Percentiles rank a stretch among this genome's conserved stretches.
Conservation (phyloP, 768 basidiomycete species). For the Pleurotus platypus region DNA sequence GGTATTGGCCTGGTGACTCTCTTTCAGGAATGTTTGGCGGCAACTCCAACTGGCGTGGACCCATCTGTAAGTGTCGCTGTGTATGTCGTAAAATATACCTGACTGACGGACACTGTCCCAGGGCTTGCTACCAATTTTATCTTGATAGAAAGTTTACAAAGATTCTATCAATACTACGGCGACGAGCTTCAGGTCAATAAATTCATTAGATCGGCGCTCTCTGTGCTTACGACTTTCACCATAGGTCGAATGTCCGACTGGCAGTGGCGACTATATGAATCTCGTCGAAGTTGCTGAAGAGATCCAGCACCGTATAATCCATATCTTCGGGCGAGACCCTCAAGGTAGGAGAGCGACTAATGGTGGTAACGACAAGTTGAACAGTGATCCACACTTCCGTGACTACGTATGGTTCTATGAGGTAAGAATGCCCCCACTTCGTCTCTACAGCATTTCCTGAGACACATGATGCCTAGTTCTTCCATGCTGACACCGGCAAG, state of each 20-base stretch:
- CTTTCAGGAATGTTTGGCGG: constrained; percentile 97
- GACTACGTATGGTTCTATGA: constrained; percentile 98
- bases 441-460: too few relatives aligned
- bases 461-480: constrained; percentile 54
- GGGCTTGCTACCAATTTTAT: constrained; percentile 98
- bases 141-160: constrained; percentile 91
- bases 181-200: constrained; percentile 66
- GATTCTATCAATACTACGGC: constrained; percentile 98
- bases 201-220: not conserved
- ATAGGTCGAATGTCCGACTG: constrained; percentile 91
- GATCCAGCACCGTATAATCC: constrained; percentile 98
- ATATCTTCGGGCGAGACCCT: constrained; percentile 93
- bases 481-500: constrained; percentile 90
- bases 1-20: constrained; percentile 98
- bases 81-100: not conserved
- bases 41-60: constrained; percentile 98
- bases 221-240: not conserved
- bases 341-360: constrained; percentile 88
- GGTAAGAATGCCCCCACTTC: constrained; percentile 32
- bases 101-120: constrained; percentile 14
- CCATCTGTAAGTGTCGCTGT: constrained; percentile 55
- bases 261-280: constrained; percentile 97
- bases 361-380: constrained; percentile 82
- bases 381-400: constrained; percentile 92
- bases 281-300: constrained; percentile 93